Conservation (phyloP, 2,329 filamentous ascomycete species). For the Didymella exigua region DNA sequence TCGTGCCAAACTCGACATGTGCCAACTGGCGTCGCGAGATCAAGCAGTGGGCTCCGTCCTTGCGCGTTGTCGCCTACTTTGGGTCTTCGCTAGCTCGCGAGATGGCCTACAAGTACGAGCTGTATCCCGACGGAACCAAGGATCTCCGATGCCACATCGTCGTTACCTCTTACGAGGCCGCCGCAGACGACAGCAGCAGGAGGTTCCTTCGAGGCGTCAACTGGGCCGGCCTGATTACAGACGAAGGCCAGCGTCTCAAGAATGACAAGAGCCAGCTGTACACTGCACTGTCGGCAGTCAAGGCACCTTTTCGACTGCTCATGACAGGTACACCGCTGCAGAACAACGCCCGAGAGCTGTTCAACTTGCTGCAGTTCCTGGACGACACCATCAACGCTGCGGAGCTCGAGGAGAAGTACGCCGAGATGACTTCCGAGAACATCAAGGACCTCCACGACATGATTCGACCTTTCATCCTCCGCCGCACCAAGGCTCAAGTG, state of each 20-base stretch:
- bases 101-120: conserved; percentile 79
- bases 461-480: conserved; percentile 74
- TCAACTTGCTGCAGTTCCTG: conserved; percentile 95
- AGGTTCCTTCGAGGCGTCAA: conserved; percentile 71
- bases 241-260: conserved; percentile 94
- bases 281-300: conserved; percentile 71
- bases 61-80: conserved; percentile 92
- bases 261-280: conserved; percentile 89
- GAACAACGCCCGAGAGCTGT: conserved; percentile 92
- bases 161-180: conserved; percentile 92
- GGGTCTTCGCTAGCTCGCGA: conserved; percentile 76
- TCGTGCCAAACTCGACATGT: conserved; percentile 93
- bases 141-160: conserved; percentile 88
- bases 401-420: conserved; percentile 74
- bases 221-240: conserved; percentile 89
- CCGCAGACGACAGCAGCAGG: conserved; percentile 72
- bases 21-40: conserved; percentile 98
- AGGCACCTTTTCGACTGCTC: conserved; percentile 81
- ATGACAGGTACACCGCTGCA: conserved; percentile 90
- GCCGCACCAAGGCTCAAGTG: conserved; percentile 87
- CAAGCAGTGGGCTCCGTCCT: conserved; percentile 85
- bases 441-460: conserved; percentile 79
- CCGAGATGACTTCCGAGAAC: conserved; percentile 80
- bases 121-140: conserved; percentile 70
- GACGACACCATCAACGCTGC: conserved; percentile 74